Conservation (phyloP, 495 filamentous ascomycete species). For the Lindgomyces ingoldianus region DNA sequence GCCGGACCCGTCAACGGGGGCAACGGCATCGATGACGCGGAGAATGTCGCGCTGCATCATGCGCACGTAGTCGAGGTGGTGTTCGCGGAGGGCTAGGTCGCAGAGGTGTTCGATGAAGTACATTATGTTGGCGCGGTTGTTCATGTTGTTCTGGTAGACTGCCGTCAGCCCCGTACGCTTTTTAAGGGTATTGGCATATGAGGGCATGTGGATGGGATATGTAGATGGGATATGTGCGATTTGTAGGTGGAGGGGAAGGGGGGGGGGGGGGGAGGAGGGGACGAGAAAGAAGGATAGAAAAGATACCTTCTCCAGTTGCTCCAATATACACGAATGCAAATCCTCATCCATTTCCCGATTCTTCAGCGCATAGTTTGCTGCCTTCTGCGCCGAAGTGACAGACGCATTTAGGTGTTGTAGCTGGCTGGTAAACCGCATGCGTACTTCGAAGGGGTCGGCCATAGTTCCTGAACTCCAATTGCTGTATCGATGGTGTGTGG, state of each 20-base stretch:
- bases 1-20: slow-evolving; percentile 82
- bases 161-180: no score
- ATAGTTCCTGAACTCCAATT: no score
- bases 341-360: slow-evolving; percentile 93
- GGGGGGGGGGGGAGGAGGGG: no score
- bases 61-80: slow-evolving; percentile 72
- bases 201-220: no score
- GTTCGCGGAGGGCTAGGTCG: slow-evolving; percentile 76
- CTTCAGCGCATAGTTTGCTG: slow-evolving; percentile 90
- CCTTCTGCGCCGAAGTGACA: slow-evolving; percentile 83
- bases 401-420: slow-evolving; percentile 88
- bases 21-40: slow-evolving; percentile 82
- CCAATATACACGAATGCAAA: slow-evolving; percentile 92
- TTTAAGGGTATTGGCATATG: no score
- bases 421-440: slow-evolving; percentile 90
- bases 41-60: slow-evolving; percentile 96
- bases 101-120: slow-evolving; percentile 96
- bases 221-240: no score
- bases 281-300: no score
- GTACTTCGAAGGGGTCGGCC: slow-evolving; percentile 96
- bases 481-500: no score
- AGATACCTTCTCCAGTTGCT: slow-evolving; percentile 94
- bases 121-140: slow-evolving; percentile 97
- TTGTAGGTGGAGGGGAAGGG: no score
- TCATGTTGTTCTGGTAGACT: slow-evolving; percentile 90